phyloP scores from a whole-genome alignment of 2,329 filamentous ascomycete species.

The Monosporascus ibericus region DNA sequence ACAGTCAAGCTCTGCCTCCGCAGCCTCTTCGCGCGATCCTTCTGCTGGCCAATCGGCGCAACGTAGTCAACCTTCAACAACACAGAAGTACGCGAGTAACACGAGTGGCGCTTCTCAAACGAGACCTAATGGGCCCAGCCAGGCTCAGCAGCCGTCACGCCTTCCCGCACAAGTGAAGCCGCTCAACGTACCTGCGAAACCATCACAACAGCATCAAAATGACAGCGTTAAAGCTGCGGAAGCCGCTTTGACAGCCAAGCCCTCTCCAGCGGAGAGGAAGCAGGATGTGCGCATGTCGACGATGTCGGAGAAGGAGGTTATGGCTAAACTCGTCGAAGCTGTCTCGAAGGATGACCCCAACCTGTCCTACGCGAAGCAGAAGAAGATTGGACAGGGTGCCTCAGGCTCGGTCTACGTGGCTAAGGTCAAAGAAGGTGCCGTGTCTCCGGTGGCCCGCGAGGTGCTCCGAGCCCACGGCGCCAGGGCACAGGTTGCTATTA shows the following conservation, averaged over 20 bases:
- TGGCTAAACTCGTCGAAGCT: slow-evolving; percentile 89
- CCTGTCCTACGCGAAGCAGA: slow-evolving; percentile 96
- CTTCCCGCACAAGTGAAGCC: slow-evolving; percentile 66
- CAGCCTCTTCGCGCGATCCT: slow-evolving; percentile 32
- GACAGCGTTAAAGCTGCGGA: slow-evolving; percentile 86
- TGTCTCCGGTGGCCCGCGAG: slow-evolving; percentile 73
- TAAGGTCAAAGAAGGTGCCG: slow-evolving; percentile 82
- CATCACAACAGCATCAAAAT: slow-evolving; percentile 40
- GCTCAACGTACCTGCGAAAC: slow-evolving; percentile 69
- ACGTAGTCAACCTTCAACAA: slow-evolving; percentile 40
- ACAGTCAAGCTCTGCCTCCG: slow-evolving; percentile 44
- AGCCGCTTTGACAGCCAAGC: slow-evolving; percentile 80
- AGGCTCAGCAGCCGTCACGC: slow-evolving; percentile 39
- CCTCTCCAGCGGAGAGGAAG: slow-evolving; percentile 62
- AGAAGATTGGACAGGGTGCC: slow-evolving; percentile 98
- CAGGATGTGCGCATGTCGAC: slow-evolving; percentile 98
- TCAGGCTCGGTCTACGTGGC: slow-evolving; percentile 98
- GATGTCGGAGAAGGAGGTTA: slow-evolving; percentile 95
- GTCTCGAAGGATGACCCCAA: slow-evolving; percentile 95
- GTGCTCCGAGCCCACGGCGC: slow-evolving; percentile 73
- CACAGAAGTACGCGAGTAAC: slow-evolving; percentile 54
- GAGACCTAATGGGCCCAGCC: slow-evolving; percentile 34
- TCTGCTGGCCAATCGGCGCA: slow-evolving; percentile 32
- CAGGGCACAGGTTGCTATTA: slow-evolving; percentile 90
- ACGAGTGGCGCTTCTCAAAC: slow-evolving; percentile 44